These are phyloP conservation scores for Fusarium tupiense DNA, from an alignment of 2,329 filamentous ascomycete genomes.

Conservation along the genomic window DNA sequence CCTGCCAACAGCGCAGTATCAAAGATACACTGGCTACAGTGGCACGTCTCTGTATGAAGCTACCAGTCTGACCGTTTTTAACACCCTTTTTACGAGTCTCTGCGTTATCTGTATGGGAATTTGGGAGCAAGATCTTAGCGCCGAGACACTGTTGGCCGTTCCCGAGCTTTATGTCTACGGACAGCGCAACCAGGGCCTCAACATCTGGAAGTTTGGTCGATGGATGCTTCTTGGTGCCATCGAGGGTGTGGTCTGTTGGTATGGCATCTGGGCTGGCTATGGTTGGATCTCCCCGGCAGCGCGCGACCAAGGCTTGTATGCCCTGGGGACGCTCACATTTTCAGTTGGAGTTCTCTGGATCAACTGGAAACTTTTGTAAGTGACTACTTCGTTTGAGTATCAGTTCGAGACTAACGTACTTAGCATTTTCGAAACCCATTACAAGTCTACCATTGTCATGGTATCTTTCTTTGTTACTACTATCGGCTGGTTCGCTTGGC, in stretches of 20 bases:
- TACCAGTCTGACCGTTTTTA: slow-evolving; percentile 89
- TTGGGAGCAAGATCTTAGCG: slow-evolving; percentile 87
- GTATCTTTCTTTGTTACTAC: slow-evolving; percentile 67
- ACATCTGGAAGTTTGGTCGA: slow-evolving; percentile 74
- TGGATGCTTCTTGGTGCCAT: slow-evolving; percentile 82
- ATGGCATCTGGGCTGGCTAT: slow-evolving; percentile 66
- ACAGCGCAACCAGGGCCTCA: slow-evolving; percentile 77
- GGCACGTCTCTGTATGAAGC: slow-evolving; percentile 91
- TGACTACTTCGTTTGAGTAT: slow-evolving; percentile 23
- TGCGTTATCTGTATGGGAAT: slow-evolving; percentile 90
- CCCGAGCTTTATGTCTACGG: slow-evolving; percentile 91
- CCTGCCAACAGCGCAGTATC: slow-evolving; percentile 83
- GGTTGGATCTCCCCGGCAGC: slow-evolving; percentile 59
- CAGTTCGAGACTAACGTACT: slow-evolving; percentile 31
- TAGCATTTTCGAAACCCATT: slow-evolving; percentile 78
- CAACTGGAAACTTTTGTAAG: slow-evolving; percentile 79
- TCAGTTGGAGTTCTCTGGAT: slow-evolving; percentile 77
- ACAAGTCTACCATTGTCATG: slow-evolving; percentile 73
- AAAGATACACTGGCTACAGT: slow-evolving; percentile 85
- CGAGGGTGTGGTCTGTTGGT: slow-evolving; percentile 80
- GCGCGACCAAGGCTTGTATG: slow-evolving; percentile 75
- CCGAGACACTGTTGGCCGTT: slow-evolving; percentile 88
- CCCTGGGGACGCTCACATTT: slow-evolving; percentile 78
- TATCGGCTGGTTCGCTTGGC: slow-evolving; percentile 78
- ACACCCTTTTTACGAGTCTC: slow-evolving; percentile 91